Conservation (phyloP, 2,329 filamentous ascomycete species). For the Alternaria sp. region DNA sequence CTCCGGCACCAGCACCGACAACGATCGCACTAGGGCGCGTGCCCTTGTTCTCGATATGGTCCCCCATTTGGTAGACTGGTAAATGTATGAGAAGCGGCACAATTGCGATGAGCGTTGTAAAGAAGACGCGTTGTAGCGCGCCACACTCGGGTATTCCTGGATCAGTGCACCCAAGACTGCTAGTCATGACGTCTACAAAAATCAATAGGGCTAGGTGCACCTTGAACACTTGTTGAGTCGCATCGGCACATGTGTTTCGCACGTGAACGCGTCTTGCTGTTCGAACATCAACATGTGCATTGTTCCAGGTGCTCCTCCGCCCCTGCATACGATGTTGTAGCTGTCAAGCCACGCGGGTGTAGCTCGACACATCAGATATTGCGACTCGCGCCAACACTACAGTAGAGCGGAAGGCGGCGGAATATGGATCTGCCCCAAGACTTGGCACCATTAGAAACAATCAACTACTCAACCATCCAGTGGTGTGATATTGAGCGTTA, state of each 20-base stretch:
- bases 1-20: constrained; percentile 73
- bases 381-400: neutral
- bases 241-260: constrained; percentile 2
- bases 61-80: constrained; percentile 16
- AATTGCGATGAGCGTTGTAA: constrained; percentile 9
- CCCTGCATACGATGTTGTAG: constrained; percentile 2
- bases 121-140: constrained; percentile 17
- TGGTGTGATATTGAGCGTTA: neutral
- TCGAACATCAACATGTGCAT: neutral
- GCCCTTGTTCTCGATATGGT: constrained; percentile 13
- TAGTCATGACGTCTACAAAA: constrained; percentile 29
- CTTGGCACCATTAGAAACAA: neutral
- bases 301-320: neutral
- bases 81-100: neutral
- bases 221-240: neutral
- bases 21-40: constrained; percentile 39
- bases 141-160: constrained; percentile 19
- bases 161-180: constrained; percentile 11
- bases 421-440: neutral
- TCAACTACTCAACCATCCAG: neutral
- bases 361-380: neutral
- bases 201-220: constrained; percentile 10
- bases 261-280: constrained; percentile 10
- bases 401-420: neutral
- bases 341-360: neutral